Percentiles rank a stretch among this genome's conserved stretches.
Evolutionary conservation across 23 red algal species (phyloP).

Genomic region (Gracilariopsis chorda): DNA sequence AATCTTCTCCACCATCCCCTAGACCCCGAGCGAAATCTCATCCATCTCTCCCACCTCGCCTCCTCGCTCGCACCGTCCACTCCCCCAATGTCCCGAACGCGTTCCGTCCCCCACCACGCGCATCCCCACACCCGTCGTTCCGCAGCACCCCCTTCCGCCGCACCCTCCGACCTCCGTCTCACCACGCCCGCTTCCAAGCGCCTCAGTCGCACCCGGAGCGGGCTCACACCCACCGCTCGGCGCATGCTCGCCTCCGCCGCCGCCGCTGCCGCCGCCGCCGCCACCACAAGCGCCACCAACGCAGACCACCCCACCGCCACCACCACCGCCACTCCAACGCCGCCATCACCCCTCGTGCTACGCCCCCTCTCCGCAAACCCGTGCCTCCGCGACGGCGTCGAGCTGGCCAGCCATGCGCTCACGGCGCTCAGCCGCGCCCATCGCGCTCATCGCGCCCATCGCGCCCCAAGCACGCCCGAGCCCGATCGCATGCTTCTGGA

Average conservation of each 20-base stretch:
- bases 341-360: slow-evolving; percentile 14
- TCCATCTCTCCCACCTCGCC: slow-evolving; percentile 57
- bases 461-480: background rate
- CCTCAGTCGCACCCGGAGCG: slow-evolving; percentile 9
- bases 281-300: background rate
- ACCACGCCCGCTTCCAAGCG: background rate
- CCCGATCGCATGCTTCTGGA: background rate
- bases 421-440: slow-evolving; percentile 3
- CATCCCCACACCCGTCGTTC: background rate
- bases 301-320: background rate
- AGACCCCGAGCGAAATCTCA: background rate
- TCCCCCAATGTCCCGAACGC: background rate
- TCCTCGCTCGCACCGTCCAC: background rate
- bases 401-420: slow-evolving; percentile 21
- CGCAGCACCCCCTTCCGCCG: background rate
- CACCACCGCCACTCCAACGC: background rate
- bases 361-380: background rate
- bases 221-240: background rate
- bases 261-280: background rate
- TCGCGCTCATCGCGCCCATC: background rate
- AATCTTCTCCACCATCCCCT: slow-evolving; percentile 40
- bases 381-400: slow-evolving; percentile 13
- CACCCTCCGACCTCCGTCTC: background rate
- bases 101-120: background rate
- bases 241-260: slow-evolving; percentile 23